Evolutionary conservation across 2,329 filamentous ascomycete species (phyloP), one percentile per base, ranked within the genome.

Genomic region (Bipolaris oryzae): DNA sequence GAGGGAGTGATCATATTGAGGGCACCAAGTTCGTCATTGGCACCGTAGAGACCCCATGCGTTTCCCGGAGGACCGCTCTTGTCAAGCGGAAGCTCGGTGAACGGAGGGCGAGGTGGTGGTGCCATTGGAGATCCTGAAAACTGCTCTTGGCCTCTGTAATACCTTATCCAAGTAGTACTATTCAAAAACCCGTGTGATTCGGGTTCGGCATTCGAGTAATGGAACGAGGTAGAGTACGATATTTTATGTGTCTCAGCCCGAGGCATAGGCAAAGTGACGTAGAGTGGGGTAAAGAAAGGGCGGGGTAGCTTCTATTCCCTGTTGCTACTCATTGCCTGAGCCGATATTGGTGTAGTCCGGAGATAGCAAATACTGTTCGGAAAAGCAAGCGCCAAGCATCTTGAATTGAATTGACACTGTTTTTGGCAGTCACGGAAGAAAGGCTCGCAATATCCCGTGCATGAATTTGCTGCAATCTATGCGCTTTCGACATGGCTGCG

Each of bases 1-100:
- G 74, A 68, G 0, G 80, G 77, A 0, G 82, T 85, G 51, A 86
- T 76, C 2, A 84, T 76, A 66, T 85, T 85, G 1, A 86, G 74
- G 63, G 81, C 83, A 21, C 84, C 84, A 10, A 84, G 75, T 60
- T 85, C 74, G 56, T 86, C 84, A 2, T 75, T 54, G 5, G 74
- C 65, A 2, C 83, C 83, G 58, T 82, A 85, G 4, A 84, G 78
- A 0, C 82, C 82, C 84, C 84, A 86, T 5, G 84, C 81, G 54
- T 85, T 85, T 7, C 81, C 80, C 2, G 71, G 76, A 6, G 83
- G 82, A 0, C 82, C 82, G 53, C 77, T 69, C 44, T 80, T 79
- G 53, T 78, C 77, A 1, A 85, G 75, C 0, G 83, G 83, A 0
- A 85, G 79, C 3, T 77, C 72, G 6, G 80, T 72, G 58, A 84